These are phyloP conservation scores for Penicillium maclennaniae DNA, from an alignment of 495 filamentous ascomycete species.

Conservation along the genomic window DNA sequence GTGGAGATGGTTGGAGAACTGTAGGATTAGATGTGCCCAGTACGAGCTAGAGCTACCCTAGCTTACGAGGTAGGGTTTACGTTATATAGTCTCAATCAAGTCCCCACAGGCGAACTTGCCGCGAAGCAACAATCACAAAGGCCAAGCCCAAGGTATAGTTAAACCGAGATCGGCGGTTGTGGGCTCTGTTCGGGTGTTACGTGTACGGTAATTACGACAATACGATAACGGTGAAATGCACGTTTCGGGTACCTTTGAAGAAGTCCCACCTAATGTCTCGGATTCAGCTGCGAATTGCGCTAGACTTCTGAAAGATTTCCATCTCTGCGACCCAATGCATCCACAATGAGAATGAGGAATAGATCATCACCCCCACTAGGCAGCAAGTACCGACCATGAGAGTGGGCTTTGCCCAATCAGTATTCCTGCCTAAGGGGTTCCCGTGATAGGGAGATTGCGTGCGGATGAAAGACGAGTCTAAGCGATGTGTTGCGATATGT, in stretches of 20 bases:
- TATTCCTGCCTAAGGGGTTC: too few species aligned
- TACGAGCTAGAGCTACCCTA: background rate
- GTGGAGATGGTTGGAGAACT: conserved; percentile 5
- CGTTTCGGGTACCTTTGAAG: background rate
- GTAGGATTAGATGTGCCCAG: conserved; percentile 1
- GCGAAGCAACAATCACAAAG: background rate
- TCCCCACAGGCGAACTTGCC: conserved; percentile 4
- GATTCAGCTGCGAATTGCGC: background rate
- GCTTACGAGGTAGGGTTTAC: conserved; percentile 13
- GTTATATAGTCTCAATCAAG: conserved; percentile 13
- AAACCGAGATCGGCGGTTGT: conserved; percentile 8
- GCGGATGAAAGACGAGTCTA: too few species aligned
- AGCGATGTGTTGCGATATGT: too few species aligned
- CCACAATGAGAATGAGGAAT: too few species aligned
- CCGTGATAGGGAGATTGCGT: too few species aligned
- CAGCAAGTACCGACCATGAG: too few species aligned
- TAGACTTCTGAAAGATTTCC: too few species aligned
- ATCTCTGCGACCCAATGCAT: too few species aligned
- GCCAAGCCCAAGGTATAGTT: background rate
- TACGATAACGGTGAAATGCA: background rate
- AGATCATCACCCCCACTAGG: too few species aligned
- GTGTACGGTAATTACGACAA: background rate
- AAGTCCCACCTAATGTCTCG: background rate
- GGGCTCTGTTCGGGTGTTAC: background rate
- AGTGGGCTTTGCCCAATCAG: too few species aligned